These are phyloP conservation scores for Daldinia caldariorum DNA, from an alignment of 495 filamentous ascomycete genomes.

Conservation along the genomic window DNA sequence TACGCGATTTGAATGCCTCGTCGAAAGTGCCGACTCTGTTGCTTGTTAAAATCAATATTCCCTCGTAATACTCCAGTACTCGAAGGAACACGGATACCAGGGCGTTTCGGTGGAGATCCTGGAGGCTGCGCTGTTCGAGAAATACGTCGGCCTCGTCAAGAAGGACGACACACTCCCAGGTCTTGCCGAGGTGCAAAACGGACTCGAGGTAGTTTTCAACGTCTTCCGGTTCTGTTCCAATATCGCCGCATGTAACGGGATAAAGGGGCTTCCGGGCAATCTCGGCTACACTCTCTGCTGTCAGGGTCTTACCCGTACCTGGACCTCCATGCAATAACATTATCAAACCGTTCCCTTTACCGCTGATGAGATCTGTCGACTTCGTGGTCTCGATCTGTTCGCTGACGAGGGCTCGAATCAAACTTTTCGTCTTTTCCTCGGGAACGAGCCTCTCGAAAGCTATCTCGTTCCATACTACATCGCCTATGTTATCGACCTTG, in stretches of 20 bases:
- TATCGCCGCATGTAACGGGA: conserved; percentile 61
- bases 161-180: conserved; percentile 53
- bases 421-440: conserved; percentile 56
- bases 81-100: conserved; percentile 63
- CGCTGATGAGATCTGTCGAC: conserved; percentile 54
- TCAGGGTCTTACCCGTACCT: conserved; percentile 64
- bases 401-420: conserved; percentile 59
- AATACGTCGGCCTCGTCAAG: conserved; percentile 47
- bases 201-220: conserved; percentile 60
- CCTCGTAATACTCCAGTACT: conserved; percentile 63
- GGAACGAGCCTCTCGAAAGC: conserved; percentile 66
- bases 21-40: conserved; percentile 46
- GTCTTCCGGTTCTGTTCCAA: conserved; percentile 56
- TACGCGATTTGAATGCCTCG: conserved; percentile 51
- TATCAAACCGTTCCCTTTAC: conserved; percentile 63
- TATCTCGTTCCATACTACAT: conserved; percentile 59
- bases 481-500: conserved; percentile 28
- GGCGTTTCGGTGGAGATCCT: conserved; percentile 59
- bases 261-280: conserved; percentile 61
- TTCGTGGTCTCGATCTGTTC: conserved; percentile 43
- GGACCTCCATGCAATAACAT: conserved; percentile 62
- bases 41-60: conserved; percentile 52
- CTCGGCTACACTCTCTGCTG: conserved; percentile 62
- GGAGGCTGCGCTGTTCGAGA: conserved; percentile 53
- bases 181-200: conserved; percentile 58